A percentile compares a stretch with the other conserved stretches of the same genome.
Conservation (phyloP, 179 eudicot species). For the Heliamphora pulchella region DNA sequence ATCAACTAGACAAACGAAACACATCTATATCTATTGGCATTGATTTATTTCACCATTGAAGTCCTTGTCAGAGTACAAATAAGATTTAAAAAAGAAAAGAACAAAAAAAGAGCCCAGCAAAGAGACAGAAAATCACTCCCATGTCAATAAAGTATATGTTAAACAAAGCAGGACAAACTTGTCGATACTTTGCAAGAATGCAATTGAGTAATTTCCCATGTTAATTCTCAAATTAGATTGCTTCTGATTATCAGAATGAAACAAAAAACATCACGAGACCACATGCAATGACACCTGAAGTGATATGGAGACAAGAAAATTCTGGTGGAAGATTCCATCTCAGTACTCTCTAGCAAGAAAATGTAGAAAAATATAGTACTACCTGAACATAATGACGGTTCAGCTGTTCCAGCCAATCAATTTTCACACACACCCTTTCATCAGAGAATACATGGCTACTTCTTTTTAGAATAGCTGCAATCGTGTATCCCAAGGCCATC, state of each 20-base stretch:
- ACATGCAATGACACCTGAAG: neutral
- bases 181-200: neutral
- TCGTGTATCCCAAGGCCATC: slow-evolving; percentile 95
- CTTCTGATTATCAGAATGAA: neutral
- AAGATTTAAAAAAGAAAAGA: neutral
- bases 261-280: neutral
- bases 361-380: slow-evolving; percentile 11
- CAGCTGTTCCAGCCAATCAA: slow-evolving; percentile 87
- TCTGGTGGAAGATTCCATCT: neutral
- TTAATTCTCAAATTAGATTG: neutral
- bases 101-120: neutral
- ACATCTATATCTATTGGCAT: neutral
- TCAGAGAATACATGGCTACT: slow-evolving; percentile 76
- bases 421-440: slow-evolving; percentile 77
- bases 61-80: neutral
- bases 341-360: neutral
- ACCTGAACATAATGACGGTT: slow-evolving; percentile 89
- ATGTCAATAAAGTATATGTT: neutral
- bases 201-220: neutral
- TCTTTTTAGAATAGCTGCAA: slow-evolving; percentile 85
- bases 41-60: neutral
- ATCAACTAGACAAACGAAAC: neutral
- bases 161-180: neutral
- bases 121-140: neutral
- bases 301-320: neutral